Percentiles rank a stretch among this genome's conserved stretches.
Evolutionary conservation across 345 rosid genomes (phyloP).

Genomic region (Corchorus capsularis): DNA sequence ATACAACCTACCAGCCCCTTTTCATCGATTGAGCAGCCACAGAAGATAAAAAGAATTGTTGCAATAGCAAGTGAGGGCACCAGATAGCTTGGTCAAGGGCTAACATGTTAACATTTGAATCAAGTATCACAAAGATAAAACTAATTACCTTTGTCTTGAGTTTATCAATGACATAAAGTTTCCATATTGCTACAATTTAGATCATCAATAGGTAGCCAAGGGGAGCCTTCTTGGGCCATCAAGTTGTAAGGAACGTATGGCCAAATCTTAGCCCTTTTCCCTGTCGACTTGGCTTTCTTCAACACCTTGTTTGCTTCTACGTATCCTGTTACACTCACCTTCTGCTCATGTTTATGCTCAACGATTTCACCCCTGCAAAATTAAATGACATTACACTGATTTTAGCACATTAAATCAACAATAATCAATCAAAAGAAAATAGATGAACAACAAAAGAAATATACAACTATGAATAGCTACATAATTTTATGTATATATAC

Average conservation of each 20-base stretch:
- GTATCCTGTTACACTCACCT: constrained; percentile 83
- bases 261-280: constrained; percentile 96
- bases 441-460: neutral
- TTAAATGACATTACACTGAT: neutral
- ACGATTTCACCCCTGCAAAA: constrained; percentile 71
- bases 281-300: constrained; percentile 85
- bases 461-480: too few species aligned
- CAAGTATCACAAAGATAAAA: too few species aligned
- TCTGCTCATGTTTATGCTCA: constrained; percentile 85
- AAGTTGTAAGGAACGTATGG: constrained; percentile 86
- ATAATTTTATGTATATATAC: constrained; percentile 31
- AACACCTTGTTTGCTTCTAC: constrained; percentile 77
- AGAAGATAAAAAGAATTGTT: too few species aligned
- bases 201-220: constrained; percentile 48
- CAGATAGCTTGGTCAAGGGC: too few species aligned
- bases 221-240: constrained; percentile 96
- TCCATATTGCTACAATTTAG: too few species aligned
- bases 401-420: too few species aligned
- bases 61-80: too few species aligned
- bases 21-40: too few species aligned
- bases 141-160: too few species aligned
- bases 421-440: neutral
- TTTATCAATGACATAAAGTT: too few species aligned
- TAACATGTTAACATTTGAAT: too few species aligned
- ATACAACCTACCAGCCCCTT: too few species aligned